These are phyloP conservation scores for Serendipita indica DNA, from an alignment of 768 basidiomycete species.

Conservation along the genomic window DNA sequence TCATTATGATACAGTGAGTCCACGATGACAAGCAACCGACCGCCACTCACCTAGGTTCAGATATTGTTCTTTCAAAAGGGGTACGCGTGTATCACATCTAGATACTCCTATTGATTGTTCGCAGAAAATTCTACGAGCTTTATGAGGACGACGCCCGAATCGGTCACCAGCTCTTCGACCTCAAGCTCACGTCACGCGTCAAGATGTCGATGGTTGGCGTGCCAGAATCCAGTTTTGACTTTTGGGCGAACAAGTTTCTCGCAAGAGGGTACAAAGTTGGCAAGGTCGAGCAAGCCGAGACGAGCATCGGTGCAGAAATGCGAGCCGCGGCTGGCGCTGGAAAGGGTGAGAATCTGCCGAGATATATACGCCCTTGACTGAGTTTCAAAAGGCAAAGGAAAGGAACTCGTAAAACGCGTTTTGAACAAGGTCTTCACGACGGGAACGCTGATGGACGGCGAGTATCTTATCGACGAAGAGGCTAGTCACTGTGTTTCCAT, in stretches of 20 bases:
- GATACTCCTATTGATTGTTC: neutral
- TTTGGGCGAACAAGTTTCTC: slow-evolving; percentile 82
- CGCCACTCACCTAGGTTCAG: slow-evolving; percentile 24
- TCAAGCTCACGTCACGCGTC: slow-evolving; percentile 80
- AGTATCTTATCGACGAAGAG: slow-evolving; percentile 80
- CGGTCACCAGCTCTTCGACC: slow-evolving; percentile 87
- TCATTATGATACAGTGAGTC: slow-evolving; percentile 77
- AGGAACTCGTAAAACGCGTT: slow-evolving; percentile 31
- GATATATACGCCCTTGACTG: neutral
- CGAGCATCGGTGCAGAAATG: slow-evolving; percentile 94
- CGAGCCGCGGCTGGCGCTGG: slow-evolving; percentile 61
- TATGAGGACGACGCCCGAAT: slow-evolving; percentile 92
- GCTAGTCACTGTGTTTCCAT: slow-evolving; percentile 90
- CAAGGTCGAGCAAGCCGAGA: slow-evolving; percentile 92
- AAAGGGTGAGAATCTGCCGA: slow-evolving; percentile 26
- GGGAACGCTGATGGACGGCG: slow-evolving; percentile 85
- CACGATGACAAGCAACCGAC: slow-evolving; percentile 17
- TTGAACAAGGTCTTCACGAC: slow-evolving; percentile 93
- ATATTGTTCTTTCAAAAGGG: slow-evolving; percentile 98
- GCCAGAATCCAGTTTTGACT: slow-evolving; percentile 85
- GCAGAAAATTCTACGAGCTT: slow-evolving; percentile 57
- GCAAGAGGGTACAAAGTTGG: slow-evolving; percentile 89
- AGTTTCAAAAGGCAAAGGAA: slow-evolving; percentile 8
- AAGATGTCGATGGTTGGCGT: slow-evolving; percentile 99
- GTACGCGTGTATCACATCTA: slow-evolving; percentile 28